Evolutionary conservation across 2,329 filamentous ascomycete species (phyloP).

Genomic region (Fusarium dlaminii): DNA sequence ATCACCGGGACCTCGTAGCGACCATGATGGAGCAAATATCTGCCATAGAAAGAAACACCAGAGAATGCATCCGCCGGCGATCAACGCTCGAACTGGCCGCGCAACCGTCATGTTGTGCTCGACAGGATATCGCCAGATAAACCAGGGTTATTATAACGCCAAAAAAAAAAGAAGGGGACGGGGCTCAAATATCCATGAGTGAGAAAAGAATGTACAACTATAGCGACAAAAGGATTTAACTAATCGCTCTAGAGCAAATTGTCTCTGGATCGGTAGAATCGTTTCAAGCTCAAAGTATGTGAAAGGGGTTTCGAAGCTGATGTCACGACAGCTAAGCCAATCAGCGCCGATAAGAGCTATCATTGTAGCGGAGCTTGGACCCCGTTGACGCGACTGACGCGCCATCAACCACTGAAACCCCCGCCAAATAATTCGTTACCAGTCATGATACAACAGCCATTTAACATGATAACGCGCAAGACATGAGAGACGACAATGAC

Average conservation of each 20-base stretch:
- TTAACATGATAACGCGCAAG: slow-evolving; percentile 13
- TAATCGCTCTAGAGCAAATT: not conserved
- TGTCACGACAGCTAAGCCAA: slow-evolving; percentile 33
- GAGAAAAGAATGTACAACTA: not conserved
- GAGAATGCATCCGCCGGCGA: slow-evolving; percentile 74
- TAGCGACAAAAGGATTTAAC: not conserved
- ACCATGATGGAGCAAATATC: slow-evolving; percentile 68
- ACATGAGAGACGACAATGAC: slow-evolving; percentile 65
- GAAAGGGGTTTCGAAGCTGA: slow-evolving; percentile 39
- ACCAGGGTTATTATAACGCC: slow-evolving; percentile 11
- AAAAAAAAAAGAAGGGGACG: slow-evolving; percentile 3
- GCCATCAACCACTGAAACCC: slow-evolving; percentile 28
- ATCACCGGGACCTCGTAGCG: slow-evolving; percentile 54
- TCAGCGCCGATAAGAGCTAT: slow-evolving; percentile 17
- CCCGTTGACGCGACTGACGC: slow-evolving; percentile 40
- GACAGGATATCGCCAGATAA: not conserved
- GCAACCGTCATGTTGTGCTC: slow-evolving; percentile 77
- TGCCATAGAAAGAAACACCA: slow-evolving; percentile 84
- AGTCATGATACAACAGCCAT: slow-evolving; percentile 31
- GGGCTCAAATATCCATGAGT: slow-evolving; percentile 35
- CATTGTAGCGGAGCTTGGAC: slow-evolving; percentile 20
- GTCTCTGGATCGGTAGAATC: slow-evolving; percentile 1
- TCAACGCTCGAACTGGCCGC: slow-evolving; percentile 83
- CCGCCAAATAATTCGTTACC: slow-evolving; percentile 17
- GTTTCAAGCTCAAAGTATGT: slow-evolving; percentile 9